phyloP scores from a whole-genome alignment of 441 rosid genomes.

The Adansonia rubrostipa region DNA sequence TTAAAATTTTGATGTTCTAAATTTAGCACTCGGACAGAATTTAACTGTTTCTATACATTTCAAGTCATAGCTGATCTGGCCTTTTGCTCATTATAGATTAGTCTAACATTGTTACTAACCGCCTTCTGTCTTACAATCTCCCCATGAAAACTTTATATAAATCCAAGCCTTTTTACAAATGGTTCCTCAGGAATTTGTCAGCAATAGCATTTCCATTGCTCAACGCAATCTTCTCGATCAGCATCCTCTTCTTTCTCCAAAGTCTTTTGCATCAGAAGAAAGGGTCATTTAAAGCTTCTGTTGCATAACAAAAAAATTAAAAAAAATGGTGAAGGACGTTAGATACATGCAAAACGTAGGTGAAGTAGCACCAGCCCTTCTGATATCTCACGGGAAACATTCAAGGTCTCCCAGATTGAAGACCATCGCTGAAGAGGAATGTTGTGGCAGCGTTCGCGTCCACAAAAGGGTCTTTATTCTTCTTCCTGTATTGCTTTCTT shows the following conservation, averaged over 20 bases:
- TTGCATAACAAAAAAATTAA: neutral
- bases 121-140: neutral
- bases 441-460: neutral
- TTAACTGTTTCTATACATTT: neutral
- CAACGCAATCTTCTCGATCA: neutral
- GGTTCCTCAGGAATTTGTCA: neutral
- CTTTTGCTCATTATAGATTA: neutral
- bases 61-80: neutral
- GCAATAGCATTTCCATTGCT: neutral
- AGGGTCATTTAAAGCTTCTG: neutral
- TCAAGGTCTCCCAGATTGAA: conserved; percentile 14
- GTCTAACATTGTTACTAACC: neutral
- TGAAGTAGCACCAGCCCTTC: conserved; percentile 18
- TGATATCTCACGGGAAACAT: conserved; percentile 19
- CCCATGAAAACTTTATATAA: neutral
- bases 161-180: neutral
- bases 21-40: neutral
- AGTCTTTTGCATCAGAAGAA: neutral
- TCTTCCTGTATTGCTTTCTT: conserved; percentile 17
- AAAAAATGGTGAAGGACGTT: conserved; percentile 2
- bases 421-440: conserved; percentile 23
- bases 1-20: neutral
- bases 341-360: conserved; percentile 20
- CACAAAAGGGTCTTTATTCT: neutral
- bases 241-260: neutral